These are phyloP conservation scores for Clarireedia monteithiana DNA, from an alignment of 2,329 filamentous ascomycete species.

Conservation along the genomic window DNA sequence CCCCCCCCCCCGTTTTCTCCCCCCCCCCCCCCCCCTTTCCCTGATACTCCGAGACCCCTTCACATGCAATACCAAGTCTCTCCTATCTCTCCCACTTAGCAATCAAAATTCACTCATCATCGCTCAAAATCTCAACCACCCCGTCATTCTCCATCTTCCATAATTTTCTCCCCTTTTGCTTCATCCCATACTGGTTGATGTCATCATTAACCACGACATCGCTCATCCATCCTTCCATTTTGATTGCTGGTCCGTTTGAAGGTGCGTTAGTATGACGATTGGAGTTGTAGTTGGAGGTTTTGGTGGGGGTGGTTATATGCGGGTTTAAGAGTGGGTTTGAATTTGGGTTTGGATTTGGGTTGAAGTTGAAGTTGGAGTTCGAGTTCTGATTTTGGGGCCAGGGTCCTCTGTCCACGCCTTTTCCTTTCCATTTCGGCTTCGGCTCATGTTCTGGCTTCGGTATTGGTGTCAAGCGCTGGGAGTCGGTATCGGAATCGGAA, in stretches of 20 bases:
- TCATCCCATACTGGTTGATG: background rate
- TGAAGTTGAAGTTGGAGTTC: background rate
- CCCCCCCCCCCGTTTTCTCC: too few species aligned
- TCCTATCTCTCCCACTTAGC: background rate
- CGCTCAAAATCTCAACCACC: background rate
- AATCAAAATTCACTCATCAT: background rate
- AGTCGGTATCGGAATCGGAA: too few species aligned
- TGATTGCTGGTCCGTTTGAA: too few species aligned
- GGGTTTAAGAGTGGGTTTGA: too few species aligned
- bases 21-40: too few species aligned
- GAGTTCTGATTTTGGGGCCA: background rate
- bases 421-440: slow-evolving; percentile 1
- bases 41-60: too few species aligned
- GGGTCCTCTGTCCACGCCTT: background rate
- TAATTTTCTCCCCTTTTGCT: too few species aligned
- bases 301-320: too few species aligned
- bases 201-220: background rate
- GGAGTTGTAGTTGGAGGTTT: too few species aligned
- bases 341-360: background rate
- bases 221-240: too few species aligned
- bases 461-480: too few species aligned
- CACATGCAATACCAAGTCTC: background rate
- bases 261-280: too few species aligned
- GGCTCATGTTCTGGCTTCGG: background rate
- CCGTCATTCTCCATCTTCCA: background rate